Conservation (phyloP, 1,284 basidiomycete species). For the Sanguinoderma infundibulare region DNA sequence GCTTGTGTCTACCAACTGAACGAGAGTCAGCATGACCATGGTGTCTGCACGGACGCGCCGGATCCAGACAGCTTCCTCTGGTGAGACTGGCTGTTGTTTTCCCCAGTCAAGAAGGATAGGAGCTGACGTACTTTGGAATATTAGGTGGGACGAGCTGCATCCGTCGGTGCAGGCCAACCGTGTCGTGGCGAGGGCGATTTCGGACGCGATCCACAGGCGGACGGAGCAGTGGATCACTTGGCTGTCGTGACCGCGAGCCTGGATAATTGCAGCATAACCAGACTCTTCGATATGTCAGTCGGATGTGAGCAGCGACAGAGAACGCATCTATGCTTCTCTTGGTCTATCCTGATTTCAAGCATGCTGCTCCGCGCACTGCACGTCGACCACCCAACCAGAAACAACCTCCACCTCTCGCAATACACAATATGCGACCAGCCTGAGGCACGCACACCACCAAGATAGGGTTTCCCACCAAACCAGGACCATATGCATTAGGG, state of each 20-base stretch:
- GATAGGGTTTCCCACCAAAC: too few relatives aligned
- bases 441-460: too few relatives aligned
- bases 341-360: too few relatives aligned
- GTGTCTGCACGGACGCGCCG: constrained; percentile 43
- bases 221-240: constrained; percentile 7
- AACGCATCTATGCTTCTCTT: too few relatives aligned
- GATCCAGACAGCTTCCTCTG: constrained; percentile 57
- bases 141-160: constrained; percentile 27
- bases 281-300: background rate
- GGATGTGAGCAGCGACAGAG: too few relatives aligned
- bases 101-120: background rate
- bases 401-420: too few relatives aligned
- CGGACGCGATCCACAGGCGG: constrained; percentile 18
- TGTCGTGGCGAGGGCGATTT: constrained; percentile 21
- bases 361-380: too few relatives aligned
- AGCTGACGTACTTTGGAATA: background rate
- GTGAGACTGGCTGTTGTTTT: constrained; percentile 35
- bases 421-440: too few relatives aligned
- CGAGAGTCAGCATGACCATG: constrained; percentile 24
- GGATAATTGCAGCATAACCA: background rate
- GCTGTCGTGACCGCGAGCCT: background rate
- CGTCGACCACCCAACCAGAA: too few relatives aligned
- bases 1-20: constrained; percentile 2
- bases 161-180: constrained; percentile 24
- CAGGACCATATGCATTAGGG: background rate